A percentile compares a stretch with the other conserved stretches of the same genome.
These are phyloP conservation scores for Tylopilus subfusipes DNA, from an alignment of 768 basidiomycete species.

Conservation along the genomic window DNA sequence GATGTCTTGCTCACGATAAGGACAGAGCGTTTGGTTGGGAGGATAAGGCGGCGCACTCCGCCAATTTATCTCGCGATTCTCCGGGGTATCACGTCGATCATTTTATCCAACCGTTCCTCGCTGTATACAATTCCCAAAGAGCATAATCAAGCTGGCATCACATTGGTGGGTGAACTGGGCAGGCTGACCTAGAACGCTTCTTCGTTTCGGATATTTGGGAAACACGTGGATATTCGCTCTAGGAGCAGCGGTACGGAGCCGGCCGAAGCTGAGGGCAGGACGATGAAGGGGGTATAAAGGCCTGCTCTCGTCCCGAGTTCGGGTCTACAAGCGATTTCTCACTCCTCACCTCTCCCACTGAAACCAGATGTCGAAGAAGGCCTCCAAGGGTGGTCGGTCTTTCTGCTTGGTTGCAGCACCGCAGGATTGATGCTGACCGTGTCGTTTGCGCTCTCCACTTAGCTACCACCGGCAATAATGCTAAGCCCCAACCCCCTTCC, in stretches of 20 bases:
- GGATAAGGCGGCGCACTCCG: conserved; percentile 15
- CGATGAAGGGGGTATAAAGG: conserved; percentile 23
- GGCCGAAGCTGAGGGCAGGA: conserved; percentile 31
- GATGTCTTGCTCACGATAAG: conserved; percentile 22
- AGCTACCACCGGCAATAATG: conserved; percentile 13
- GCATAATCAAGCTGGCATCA: conserved; percentile 3
- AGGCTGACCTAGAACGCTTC: not conserved
- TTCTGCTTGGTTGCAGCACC: conserved; percentile 12
- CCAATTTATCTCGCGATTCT: conserved; percentile 3
- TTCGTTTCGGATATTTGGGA: conserved; percentile 6
- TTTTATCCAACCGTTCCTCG: not conserved
- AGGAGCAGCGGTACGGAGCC: conserved; percentile 13
- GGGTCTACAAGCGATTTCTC: not conserved
- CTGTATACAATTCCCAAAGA: conserved; percentile 10
- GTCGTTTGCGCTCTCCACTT: not conserved
- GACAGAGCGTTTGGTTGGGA: conserved; percentile 14
- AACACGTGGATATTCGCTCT: conserved; percentile 1
- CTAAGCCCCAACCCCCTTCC: conserved; percentile 21
- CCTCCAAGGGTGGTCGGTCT: conserved; percentile 22
- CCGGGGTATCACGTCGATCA: conserved; percentile 18
- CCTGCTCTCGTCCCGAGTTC: not conserved
- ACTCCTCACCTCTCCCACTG: conserved; percentile 1
- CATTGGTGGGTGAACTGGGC: conserved; percentile 6
- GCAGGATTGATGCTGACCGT: conserved; percentile 10
- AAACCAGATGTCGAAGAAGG: conserved; percentile 26